These are phyloP conservation scores for Tanacetum coccineum DNA, from an alignment of 129 eudicot species.

Conservation along the genomic window DNA sequence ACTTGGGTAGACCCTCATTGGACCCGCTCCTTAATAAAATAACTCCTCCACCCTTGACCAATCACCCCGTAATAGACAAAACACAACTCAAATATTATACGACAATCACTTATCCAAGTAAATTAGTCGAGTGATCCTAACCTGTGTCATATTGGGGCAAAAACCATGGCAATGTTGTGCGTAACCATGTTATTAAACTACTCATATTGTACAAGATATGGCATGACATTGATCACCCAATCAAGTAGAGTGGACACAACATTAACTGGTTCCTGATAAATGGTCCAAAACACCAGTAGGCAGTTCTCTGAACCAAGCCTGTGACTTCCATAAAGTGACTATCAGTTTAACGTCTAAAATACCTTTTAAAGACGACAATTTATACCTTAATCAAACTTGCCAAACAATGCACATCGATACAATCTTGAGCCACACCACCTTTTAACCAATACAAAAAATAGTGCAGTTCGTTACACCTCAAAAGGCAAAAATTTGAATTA, in stretches of 20 bases:
- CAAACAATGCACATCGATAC: conserved; percentile 82
- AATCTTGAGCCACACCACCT: conserved; percentile 67
- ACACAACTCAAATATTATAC: no score
- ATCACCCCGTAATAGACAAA: neutral
- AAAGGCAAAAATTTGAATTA: no score
- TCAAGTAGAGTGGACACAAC: neutral
- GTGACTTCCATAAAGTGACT: neutral
- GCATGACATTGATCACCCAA: conserved; percentile 84
- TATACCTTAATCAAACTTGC: conserved; percentile 90
- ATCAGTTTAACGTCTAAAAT: conserved; percentile 1
- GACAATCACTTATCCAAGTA: neutral
- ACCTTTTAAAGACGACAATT: neutral
- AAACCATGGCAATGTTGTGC: no score
- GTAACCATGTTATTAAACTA: conserved; percentile 66
- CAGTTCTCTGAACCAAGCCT: no score
- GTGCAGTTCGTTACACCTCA: no score
- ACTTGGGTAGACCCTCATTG: no score
- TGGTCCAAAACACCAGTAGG: conserved; percentile 64
- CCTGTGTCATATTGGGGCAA: conserved; percentile 86
- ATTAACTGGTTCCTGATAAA: neutral
- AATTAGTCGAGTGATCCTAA: neutral
- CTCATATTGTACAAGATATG: conserved; percentile 69
- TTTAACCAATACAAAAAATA: no score
- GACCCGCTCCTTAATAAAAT: no score
- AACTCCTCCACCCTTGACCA: no score